phyloP scores from a whole-genome alignment of 2,329 filamentous ascomycete genomes.

The Nigrograna mackinnonii region DNA sequence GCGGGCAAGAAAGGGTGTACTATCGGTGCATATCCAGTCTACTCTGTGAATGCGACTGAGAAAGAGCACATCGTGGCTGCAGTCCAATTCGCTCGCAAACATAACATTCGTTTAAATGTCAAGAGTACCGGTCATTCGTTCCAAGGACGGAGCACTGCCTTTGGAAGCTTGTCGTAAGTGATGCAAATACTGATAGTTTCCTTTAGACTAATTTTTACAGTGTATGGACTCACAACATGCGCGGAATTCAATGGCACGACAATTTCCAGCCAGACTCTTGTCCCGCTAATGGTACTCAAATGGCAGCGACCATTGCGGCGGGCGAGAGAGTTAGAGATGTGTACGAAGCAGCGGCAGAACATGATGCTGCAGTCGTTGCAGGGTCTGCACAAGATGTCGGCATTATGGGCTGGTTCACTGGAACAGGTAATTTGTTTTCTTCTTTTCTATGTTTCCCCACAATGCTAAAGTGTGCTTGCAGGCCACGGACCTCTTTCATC shows the following conservation, averaged over 20 bases:
- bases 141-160: slow-evolving; percentile 2
- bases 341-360: slow-evolving; percentile 5
- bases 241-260: slow-evolving; percentile 7
- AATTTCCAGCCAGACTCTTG: slow-evolving; percentile 7
- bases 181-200: not conserved
- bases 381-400: slow-evolving; percentile 26
- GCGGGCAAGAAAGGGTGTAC: slow-evolving; percentile 1
- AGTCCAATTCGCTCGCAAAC: slow-evolving; percentile 8
- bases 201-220: slow-evolving; percentile 1
- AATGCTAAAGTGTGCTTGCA: not conserved
- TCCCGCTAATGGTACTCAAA: slow-evolving; percentile 1
- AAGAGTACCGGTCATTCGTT: slow-evolving; percentile 17
- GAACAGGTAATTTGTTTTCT: slow-evolving; percentile 24
- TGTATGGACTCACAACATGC: slow-evolving; percentile 14
- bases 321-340: slow-evolving; percentile 12
- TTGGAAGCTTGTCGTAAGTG: not conserved
- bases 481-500: slow-evolving; percentile 41
- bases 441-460: not conserved
- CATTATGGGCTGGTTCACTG: slow-evolving; percentile 38
- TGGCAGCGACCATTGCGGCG: slow-evolving; percentile 13
- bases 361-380: slow-evolving; percentile 10
- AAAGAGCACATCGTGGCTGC: not conserved
- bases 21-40: slow-evolving; percentile 2
- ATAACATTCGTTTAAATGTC: slow-evolving; percentile 13
- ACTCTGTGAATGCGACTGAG: slow-evolving; percentile 4